Percentiles rank a stretch among this genome's conserved stretches.
Conservation (phyloP, 768 basidiomycete species). For the Termitomyces sp. region DNA sequence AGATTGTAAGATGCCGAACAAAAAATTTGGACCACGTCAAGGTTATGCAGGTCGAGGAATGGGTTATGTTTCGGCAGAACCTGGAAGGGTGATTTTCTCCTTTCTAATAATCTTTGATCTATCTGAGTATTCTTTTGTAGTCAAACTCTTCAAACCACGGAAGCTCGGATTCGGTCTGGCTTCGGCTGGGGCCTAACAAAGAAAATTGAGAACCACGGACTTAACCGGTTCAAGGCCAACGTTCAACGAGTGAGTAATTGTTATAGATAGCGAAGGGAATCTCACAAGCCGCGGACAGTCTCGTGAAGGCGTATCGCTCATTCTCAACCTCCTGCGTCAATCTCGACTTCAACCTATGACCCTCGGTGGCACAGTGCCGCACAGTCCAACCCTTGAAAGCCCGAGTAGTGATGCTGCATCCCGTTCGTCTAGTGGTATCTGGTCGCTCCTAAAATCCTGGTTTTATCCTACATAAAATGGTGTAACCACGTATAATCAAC, state of each 20-base stretch:
- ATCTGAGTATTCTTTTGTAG: constrained; percentile 28
- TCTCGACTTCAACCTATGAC: constrained; percentile 63
- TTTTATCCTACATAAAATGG: constrained; percentile 20
- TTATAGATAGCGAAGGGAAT: neutral
- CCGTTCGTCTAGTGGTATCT: constrained; percentile 18
- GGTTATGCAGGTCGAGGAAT: constrained; percentile 89
- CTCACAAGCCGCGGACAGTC: constrained; percentile 41
- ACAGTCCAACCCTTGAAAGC: constrained; percentile 12
- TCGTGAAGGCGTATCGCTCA: constrained; percentile 81
- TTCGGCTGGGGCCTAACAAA: constrained; percentile 91
- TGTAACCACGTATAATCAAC: constrained; percentile 6
- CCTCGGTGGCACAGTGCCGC: constrained; percentile 29
- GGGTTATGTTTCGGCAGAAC: constrained; percentile 63
- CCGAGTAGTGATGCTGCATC: constrained; percentile 6
- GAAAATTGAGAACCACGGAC: constrained; percentile 80
- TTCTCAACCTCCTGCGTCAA: constrained; percentile 74
- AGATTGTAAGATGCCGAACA: constrained; percentile 72
- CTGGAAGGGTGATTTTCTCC: constrained; percentile 57
- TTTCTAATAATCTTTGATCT: neutral
- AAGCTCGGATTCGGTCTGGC: constrained; percentile 81
- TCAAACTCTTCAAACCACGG: constrained; percentile 80
- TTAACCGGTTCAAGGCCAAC: constrained; percentile 82
- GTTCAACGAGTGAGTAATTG: constrained; percentile 63
- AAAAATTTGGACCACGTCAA: constrained; percentile 93
- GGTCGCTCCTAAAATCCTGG: constrained; percentile 41